phyloP scores from a whole-genome alignment of 202 grass and related monocot genomes.

The Thinopyrum obtusiflorum region DNA sequence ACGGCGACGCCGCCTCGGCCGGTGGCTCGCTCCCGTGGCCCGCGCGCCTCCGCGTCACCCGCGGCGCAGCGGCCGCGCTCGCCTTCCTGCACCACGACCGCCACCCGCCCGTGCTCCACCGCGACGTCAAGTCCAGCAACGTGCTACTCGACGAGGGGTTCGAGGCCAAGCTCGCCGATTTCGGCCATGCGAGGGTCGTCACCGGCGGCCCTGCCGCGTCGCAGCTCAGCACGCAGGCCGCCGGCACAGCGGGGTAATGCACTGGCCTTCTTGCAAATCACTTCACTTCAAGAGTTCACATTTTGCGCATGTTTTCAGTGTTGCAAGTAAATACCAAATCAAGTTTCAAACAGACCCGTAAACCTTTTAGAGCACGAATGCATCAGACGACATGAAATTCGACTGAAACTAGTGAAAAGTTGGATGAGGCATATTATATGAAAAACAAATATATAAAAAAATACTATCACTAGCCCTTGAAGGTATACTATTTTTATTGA shows the following conservation, averaged over 20 bases:
- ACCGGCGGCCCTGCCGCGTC: slow-evolving; percentile 38
- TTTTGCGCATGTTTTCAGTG: background rate
- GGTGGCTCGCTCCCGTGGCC: slow-evolving; percentile 35
- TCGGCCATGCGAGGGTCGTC: slow-evolving; percentile 69
- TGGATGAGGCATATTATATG: background rate
- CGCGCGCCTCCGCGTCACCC: slow-evolving; percentile 47
- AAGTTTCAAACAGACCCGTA: background rate
- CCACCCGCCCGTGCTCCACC: slow-evolving; percentile 61
- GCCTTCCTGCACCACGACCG: slow-evolving; percentile 77
- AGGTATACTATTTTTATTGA: too few species aligned
- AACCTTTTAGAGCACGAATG: background rate
- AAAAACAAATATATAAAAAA: background rate
- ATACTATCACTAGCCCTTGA: too few species aligned
- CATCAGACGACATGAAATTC: background rate
- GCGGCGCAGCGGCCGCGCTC: slow-evolving; percentile 57
- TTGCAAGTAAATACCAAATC: background rate
- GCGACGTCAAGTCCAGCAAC: slow-evolving; percentile 86
- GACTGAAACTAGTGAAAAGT: background rate
- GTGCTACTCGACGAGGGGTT: slow-evolving; percentile 67
- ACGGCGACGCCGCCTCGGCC: slow-evolving; percentile 18
- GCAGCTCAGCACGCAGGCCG: slow-evolving; percentile 72
- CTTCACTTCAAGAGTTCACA: background rate
- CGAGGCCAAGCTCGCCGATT: slow-evolving; percentile 74
- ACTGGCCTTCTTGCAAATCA: background rate
- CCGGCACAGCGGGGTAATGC: slow-evolving; percentile 74